A percentile compares a stretch with the other conserved stretches of the same genome.
phyloP scores from a whole-genome alignment of 1,284 basidiomycete species.

The Fomitopsis palustris region DNA sequence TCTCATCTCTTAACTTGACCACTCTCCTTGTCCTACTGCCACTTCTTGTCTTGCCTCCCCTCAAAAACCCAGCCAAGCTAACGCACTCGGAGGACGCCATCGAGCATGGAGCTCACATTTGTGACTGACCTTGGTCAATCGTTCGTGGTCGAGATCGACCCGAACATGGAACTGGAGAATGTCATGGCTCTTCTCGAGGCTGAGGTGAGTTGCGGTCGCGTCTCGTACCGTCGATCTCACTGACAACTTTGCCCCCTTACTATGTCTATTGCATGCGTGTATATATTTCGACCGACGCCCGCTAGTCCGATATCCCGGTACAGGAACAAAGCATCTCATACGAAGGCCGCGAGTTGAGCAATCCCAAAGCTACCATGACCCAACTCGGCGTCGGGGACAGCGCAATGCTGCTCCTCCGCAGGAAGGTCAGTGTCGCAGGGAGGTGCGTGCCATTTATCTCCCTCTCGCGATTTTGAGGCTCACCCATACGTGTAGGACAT shows the following conservation, averaged over 20 bases:
- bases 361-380: constrained; percentile 63
- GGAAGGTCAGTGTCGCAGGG: constrained; percentile 58
- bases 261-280: not conserved
- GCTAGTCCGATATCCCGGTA: constrained; percentile 63
- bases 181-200: constrained; percentile 87
- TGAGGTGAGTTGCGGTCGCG: constrained; percentile 56
- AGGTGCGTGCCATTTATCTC: constrained; percentile 40
- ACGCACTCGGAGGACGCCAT: not conserved
- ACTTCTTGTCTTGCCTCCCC: not conserved
- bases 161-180: constrained; percentile 84
- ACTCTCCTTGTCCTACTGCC: not conserved
- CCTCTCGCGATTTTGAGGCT: not conserved
- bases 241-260: not conserved
- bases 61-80: constrained; percentile 1
- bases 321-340: constrained; percentile 69
- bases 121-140: constrained; percentile 73
- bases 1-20: not conserved
- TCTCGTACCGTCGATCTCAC: constrained; percentile 3
- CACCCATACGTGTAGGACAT: constrained; percentile 35
- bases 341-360: constrained; percentile 59
- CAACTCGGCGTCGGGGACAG: constrained; percentile 58
- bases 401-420: constrained; percentile 64
- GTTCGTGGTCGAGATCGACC: constrained; percentile 81
- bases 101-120: constrained; percentile 79
- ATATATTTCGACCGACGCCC: not conserved